Evolutionary conservation across 2,329 filamentous ascomycete genomes (phyloP), one percentile per base, ranked within the genome.

Genomic region (Samsoniella hepiali): DNA sequence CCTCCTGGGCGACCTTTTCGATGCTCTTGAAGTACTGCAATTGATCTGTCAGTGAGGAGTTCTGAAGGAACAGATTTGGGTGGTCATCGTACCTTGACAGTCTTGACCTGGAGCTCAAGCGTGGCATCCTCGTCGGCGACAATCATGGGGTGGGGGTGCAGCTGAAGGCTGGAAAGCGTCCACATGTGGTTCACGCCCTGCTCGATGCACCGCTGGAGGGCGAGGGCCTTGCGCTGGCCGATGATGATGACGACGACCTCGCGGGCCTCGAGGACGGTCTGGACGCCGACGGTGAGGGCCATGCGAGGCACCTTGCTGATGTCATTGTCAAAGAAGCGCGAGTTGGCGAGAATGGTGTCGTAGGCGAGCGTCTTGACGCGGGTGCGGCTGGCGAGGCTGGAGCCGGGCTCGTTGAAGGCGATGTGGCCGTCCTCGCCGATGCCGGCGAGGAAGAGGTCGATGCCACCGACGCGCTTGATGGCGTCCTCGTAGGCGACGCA

Each of bases 361-460:
- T 93, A 93, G 45, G 91, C 90, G 58, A 96, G 79, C 1, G 91
- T 95, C 83, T 95, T 95, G 72, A 95, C 91, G 65, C 91, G 84
- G 13, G 91, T 96, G 54, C 90, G 84, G 63, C 89, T 92, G 68
- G 85, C 84, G 65, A 96, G 78, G 65, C 88, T 91, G 11, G 90
- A 93, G 47, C 91, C 91, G 4, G 91, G 91, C 77, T 96, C 91
- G 76, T 96, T 96, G 83, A 96, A 96, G 56, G 91, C 91, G 67
- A 96, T 91, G 76, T 96, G 91, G 5, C 91, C 91, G 72, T 96
- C 91, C 62, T 91, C 89, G 36, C 91, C 91, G 62, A 96, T 92
- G 49, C 91, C 91, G 17, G 90, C 91, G 5, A 96, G 83, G 77
- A 95, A 96, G 32, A 95, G 84, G 74, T 95, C 91, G 67, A 96